Base-by-base conservation (phyloP, 495 filamentous ascomycete genomes). In the Lasiosphaeria hispida region DNA sequence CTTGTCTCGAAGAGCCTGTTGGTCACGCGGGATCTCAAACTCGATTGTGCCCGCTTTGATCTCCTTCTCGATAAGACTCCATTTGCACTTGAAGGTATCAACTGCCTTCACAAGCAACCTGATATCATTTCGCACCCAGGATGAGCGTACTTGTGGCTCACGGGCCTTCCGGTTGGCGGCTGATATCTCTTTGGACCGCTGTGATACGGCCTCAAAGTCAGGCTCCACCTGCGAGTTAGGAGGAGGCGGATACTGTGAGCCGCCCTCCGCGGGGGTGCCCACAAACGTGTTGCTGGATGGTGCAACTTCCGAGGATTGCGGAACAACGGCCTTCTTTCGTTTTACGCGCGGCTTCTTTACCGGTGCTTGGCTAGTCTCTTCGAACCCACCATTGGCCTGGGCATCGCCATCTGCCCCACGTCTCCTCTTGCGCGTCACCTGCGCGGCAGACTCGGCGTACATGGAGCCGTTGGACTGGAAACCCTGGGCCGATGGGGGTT, bases 1-100 rank as follows among this genome's bases (percentile, higher is more conserved):
- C 67, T 87, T 89, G 72, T 89, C 85, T 34, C 85, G 86, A 15
- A 88, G 66, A 18, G 77, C 79, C 44, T 85, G 83, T 60, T 87
- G 84, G 61, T 78, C 75, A n/a, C 84, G 76, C 0, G 65, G 61
- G 7, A 61, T 55, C 35, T 78, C 65, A 35, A 84, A 72, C 0
- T 71, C 67, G 2, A 71, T 67, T 1, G 41, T 57, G 14, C 63
- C 64, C 4, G 51, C 43, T 44, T 59, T 61, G 44, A 73, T 69
- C 14, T 64, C 47, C 36, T 67, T 70, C 56, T 81, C 75, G 37
- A 88, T 81, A 0, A 56, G 34, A 17, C 75, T 69, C 78, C 84
- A 89, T 41, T 76, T 79, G 62, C 75, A 79, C 13, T 78, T 76
- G 54, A 76, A 69, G 14, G 60, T 59, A 30, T 70, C 73, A 19